Conservation (phyloP, 495 filamentous ascomycete species). For the Rhizodiscina lignyota region DNA sequence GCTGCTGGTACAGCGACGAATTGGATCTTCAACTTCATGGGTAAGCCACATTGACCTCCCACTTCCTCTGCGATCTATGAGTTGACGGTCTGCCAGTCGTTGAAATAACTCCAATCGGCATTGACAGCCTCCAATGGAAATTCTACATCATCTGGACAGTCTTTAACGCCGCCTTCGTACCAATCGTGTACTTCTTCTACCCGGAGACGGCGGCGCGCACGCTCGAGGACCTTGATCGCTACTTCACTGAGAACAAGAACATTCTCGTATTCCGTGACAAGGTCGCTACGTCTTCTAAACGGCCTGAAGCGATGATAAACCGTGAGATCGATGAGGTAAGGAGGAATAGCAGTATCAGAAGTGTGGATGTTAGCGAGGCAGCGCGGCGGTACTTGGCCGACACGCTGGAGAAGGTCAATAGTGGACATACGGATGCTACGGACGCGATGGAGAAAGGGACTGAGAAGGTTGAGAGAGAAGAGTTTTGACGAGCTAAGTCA, state of each 20-base stretch:
- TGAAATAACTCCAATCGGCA: constrained; percentile 43
- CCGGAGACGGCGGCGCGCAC: constrained; percentile 39
- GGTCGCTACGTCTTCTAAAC: constrained; percentile 21
- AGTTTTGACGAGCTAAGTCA: too few species aligned
- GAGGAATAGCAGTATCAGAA: constrained; percentile 4
- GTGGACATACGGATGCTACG: too few species aligned
- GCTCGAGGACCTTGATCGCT: constrained; percentile 33
- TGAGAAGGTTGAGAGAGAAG: too few species aligned
- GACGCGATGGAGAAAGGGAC: too few species aligned
- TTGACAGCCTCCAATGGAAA: constrained; percentile 40
- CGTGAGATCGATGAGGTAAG: constrained; percentile 4
- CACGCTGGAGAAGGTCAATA: too few species aligned
- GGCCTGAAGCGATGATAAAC: constrained; percentile 14
- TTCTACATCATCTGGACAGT: constrained; percentile 52
- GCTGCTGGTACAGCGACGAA: constrained; percentile 41
- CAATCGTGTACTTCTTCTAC: constrained; percentile 44
- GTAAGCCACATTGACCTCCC: not conserved
- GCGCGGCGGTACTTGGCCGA: too few species aligned
- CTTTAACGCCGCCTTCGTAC: constrained; percentile 41
- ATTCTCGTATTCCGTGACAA: constrained; percentile 24
- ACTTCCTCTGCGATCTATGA: not conserved
- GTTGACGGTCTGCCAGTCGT: constrained; percentile 24
- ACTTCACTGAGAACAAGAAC: constrained; percentile 24
- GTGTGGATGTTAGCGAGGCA: too few species aligned
- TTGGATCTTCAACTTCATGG: constrained; percentile 41